Evolutionary conservation across 2,329 filamentous ascomycete species (phyloP).

Genomic region (Alternaria triticimaculans): DNA sequence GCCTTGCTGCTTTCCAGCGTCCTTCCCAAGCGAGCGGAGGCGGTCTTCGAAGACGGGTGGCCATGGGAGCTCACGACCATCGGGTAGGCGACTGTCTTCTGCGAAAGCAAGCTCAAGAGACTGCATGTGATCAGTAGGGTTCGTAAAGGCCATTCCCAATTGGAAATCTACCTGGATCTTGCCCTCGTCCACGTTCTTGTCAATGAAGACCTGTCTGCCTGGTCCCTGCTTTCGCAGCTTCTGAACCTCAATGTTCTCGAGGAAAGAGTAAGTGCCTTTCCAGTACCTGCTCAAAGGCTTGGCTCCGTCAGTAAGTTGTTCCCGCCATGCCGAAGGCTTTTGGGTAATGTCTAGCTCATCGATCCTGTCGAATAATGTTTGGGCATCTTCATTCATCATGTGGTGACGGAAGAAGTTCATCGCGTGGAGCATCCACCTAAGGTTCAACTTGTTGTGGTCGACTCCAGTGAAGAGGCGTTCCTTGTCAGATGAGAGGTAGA

Average conservation of each 20-base stretch:
- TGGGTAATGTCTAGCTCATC: constrained; percentile 44
- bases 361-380: constrained; percentile 48
- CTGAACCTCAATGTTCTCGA: constrained; percentile 33
- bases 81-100: constrained; percentile 5
- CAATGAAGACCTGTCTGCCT: constrained; percentile 28
- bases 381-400: constrained; percentile 50
- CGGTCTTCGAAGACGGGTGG: constrained; percentile 50
- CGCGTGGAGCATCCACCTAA: constrained; percentile 56
- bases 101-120: constrained; percentile 43
- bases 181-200: constrained; percentile 41
- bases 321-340: constrained; percentile 53
- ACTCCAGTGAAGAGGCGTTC: constrained; percentile 50
- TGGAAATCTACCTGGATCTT: constrained; percentile 33
- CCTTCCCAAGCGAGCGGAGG: constrained; percentile 45
- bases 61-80: constrained; percentile 40
- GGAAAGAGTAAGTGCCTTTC: constrained; percentile 59
- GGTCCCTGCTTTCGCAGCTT: constrained; percentile 32
- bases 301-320: constrained; percentile 43
- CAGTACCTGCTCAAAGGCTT: constrained; percentile 53
- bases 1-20: neutral
- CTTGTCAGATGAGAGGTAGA: constrained; percentile 47
- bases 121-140: constrained; percentile 30
- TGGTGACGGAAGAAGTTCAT: constrained; percentile 63
- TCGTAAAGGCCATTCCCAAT: neutral
- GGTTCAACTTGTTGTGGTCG: constrained; percentile 47